Conservation (phyloP, 805 yeast species). For the Metschnikowia amazonensis region DNA sequence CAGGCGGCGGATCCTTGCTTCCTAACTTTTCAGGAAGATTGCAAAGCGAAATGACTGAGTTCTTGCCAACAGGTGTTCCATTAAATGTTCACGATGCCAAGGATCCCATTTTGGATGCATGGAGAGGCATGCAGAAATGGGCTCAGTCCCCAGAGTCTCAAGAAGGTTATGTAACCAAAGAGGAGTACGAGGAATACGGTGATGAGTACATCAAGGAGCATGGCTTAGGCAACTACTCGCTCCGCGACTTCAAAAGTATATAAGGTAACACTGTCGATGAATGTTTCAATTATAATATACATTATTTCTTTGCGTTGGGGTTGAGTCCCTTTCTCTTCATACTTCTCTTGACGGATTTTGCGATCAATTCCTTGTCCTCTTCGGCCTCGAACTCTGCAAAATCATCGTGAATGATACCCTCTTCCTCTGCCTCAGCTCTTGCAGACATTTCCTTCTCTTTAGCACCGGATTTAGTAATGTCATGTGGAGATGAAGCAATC, state of each 20-base stretch:
- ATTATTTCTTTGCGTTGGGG: conserved; percentile 44
- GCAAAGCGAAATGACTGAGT: conserved; percentile 60
- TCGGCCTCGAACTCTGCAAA: conserved; percentile 77
- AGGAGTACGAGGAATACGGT: conserved; percentile 86
- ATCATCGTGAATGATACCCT: conserved; percentile 79
- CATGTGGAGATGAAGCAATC: conserved; percentile 81
- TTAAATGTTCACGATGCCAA: conserved; percentile 59
- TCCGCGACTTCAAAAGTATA: conserved; percentile 16
- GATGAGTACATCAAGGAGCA: conserved; percentile 87
- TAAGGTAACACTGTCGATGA: neutral
- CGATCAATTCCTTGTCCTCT: conserved; percentile 71
- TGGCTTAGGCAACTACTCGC: conserved; percentile 61
- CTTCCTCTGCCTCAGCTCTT: conserved; percentile 77
- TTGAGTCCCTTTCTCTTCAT: conserved; percentile 70
- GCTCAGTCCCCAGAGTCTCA: conserved; percentile 46
- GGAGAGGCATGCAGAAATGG: conserved; percentile 94
- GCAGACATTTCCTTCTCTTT: conserved; percentile 78
- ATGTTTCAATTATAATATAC: conserved; percentile 9
- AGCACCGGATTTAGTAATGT: conserved; percentile 82
- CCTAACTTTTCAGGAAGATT: conserved; percentile 66
- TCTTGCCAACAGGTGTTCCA: conserved; percentile 65
- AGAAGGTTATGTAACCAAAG: conserved; percentile 52
- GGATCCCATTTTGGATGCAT: conserved; percentile 75
- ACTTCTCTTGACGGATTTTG: conserved; percentile 60
- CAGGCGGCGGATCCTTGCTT: conserved; percentile 79